phyloP scores from a whole-genome alignment of 768 basidiomycete genomes.

The Cubamyces lactineus region DNA sequence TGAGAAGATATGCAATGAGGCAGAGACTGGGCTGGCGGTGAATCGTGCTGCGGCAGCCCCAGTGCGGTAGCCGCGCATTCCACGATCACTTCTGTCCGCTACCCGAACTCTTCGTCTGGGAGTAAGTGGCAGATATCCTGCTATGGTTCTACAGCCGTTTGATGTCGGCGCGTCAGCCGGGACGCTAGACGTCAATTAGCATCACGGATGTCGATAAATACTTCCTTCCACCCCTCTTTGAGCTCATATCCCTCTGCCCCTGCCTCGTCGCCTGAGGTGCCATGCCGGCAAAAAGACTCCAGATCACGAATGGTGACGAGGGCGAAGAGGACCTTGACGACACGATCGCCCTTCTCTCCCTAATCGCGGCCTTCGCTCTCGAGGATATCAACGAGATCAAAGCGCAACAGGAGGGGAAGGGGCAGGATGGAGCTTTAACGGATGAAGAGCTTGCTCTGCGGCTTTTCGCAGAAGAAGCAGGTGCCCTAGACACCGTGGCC shows the following conservation, averaged over 20 bases:
- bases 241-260: not conserved
- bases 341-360: constrained; percentile 3
- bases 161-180: not conserved
- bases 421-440: constrained; percentile 2
- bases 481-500: constrained; percentile 20
- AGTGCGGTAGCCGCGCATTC: not conserved
- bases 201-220: not conserved
- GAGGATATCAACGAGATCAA: constrained; percentile 33
- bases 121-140: not conserved
- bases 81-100: not conserved
- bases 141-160: not conserved
- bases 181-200: not conserved
- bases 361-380: constrained; percentile 23
- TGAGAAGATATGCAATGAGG: constrained; percentile 9
- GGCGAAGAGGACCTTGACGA: not conserved
- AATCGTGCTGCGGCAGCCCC: constrained; percentile 11
- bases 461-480: constrained; percentile 34
- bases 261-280: not conserved
- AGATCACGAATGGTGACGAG: not conserved
- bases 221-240: not conserved
- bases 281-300: not conserved
- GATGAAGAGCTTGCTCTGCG: constrained; percentile 36
- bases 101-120: not conserved
- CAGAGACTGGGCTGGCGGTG: not conserved
- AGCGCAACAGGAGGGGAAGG: constrained; percentile 25